These are phyloP conservation scores for Polychaeton citri DNA, from an alignment of 2,329 filamentous ascomycete genomes.

Conservation along the genomic window DNA sequence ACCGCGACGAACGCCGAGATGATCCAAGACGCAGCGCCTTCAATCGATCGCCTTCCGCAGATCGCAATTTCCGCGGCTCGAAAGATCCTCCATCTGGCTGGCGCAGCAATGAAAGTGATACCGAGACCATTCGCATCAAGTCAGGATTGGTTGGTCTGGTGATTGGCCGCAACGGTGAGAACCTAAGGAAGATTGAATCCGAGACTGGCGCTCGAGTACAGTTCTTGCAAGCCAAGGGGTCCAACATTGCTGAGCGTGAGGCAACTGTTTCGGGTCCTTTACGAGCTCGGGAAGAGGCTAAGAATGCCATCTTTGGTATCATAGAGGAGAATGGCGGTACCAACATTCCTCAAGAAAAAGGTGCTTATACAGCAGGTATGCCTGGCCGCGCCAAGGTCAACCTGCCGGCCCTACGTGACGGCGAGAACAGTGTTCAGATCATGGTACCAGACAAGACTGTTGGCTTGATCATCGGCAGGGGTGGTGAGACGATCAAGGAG, in stretches of 20 bases:
- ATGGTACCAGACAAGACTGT: slow-evolving; percentile 92
- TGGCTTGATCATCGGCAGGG: slow-evolving; percentile 84
- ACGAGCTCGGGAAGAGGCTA: slow-evolving; percentile 61
- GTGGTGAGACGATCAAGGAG: slow-evolving; percentile 84
- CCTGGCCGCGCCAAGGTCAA: slow-evolving; percentile 22
- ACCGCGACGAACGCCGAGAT: slow-evolving; percentile 71
- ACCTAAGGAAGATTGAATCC: slow-evolving; percentile 68
- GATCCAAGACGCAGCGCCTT: slow-evolving; percentile 46
- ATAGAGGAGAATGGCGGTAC: slow-evolving; percentile 71
- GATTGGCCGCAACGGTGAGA: slow-evolving; percentile 83
- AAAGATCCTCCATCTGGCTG: slow-evolving; percentile 10
- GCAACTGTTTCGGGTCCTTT: slow-evolving; percentile 73
- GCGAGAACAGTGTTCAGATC: slow-evolving; percentile 78
- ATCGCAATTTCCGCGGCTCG: slow-evolving; percentile 20
- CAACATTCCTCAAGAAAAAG: slow-evolving; percentile 21
- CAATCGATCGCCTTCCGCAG: slow-evolving; percentile 59
- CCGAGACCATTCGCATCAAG: slow-evolving; percentile 77
- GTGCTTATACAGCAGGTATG: slow-evolving; percentile 22
- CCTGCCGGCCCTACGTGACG: slow-evolving; percentile 50
- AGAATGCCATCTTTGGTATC: slow-evolving; percentile 71
- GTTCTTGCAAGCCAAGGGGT: slow-evolving; percentile 65
- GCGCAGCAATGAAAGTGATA: slow-evolving; percentile 47
- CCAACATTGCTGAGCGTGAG: slow-evolving; percentile 58
- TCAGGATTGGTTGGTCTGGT: slow-evolving; percentile 78
- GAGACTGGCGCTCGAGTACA: slow-evolving; percentile 77